Conservation (phyloP, 2,329 filamentous ascomycete genomes). For the Talaromyces sp. region DNA sequence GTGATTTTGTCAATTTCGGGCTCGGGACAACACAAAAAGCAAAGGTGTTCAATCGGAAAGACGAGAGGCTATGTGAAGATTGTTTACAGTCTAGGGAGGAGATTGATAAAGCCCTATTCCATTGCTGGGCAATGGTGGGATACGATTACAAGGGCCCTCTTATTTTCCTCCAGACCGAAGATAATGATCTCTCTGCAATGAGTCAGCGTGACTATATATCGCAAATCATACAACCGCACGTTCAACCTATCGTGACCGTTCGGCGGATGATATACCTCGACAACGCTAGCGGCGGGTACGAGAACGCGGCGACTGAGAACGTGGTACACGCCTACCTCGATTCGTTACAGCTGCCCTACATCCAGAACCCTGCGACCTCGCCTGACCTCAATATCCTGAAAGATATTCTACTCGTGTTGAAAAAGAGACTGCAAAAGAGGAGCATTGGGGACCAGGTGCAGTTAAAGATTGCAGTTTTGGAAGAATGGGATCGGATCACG, state of each 20-base stretch:
- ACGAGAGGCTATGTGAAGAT: conserved; percentile 19
- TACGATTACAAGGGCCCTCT: conserved; percentile 21
- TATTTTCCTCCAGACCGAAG: conserved; percentile 15
- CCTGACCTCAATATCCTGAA: conserved; percentile 20
- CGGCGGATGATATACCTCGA: conserved; percentile 18
- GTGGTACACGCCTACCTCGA: conserved; percentile 18
- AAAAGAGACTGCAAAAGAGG: conserved; percentile 19
- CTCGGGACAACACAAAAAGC: conserved; percentile 19
- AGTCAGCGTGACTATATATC: conserved; percentile 19
- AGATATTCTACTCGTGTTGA: conserved; percentile 19
- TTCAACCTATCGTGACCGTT: conserved; percentile 17
- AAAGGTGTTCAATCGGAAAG: conserved; percentile 19
- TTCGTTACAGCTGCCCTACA: conserved; percentile 17
- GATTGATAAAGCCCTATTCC: conserved; percentile 17
- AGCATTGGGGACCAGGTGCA: conserved; percentile 16
- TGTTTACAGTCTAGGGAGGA: conserved; percentile 19
- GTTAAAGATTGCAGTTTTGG: conserved; percentile 17
- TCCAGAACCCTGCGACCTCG: conserved; percentile 18
- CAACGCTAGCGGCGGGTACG: conserved; percentile 6
- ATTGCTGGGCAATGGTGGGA: conserved; percentile 21
- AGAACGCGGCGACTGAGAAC: conserved; percentile 11
- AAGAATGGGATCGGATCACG: conserved; percentile 20
- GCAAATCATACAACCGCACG: conserved; percentile 18
- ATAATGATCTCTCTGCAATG: conserved; percentile 8
- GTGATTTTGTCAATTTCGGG: conserved; percentile 19